Base-by-base conservation (phyloP, 345 rosid genomes). In the Eucalyptus sp. region DNA sequence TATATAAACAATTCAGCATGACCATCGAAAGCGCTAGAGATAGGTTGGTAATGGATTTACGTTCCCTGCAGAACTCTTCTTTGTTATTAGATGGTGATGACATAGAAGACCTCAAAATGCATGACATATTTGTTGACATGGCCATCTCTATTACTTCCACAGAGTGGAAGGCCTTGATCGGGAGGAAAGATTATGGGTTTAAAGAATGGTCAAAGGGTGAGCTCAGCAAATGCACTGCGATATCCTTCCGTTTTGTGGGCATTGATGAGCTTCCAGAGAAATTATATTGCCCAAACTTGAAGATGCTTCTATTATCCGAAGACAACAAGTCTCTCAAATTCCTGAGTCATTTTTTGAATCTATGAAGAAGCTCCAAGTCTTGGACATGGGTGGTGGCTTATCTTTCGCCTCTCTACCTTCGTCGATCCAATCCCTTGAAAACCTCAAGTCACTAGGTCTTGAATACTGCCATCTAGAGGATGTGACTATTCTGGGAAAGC, bases 21-120 rank as follows among this genome's bases (percentile, higher is more conserved):
- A 29, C 71, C 33, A 64, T n/a, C 0, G 18, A n/a, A 13, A 0
- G 0, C 0, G 37, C 71, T 4, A 13, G 33, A 14, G 71, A 64
- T 29, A 14, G 17, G 71, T 64, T 64, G 18, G 0, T 13, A 0
- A 0, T 3, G 37, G 71, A 64, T 64, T 1, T 64, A 2, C 18
- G 0, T 6, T 0, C 0, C 71, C 0, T 64, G 0, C 27, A 0
- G 0, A 0, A 54, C 60, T 54, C 12, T 54, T 54, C 60, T 54
- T 54, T 54, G 60, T 54, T 54, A 1, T 1, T 54, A 8, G 60
- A 2, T 1, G 0, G 60, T 54, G 60, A 54, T 22, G 25, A 54
- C 25, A 2, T 2, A 0, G 5, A 54, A 20, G 1, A 0, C 0
- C 1, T 54, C 2, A 54, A 2, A 7, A 54, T 54, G 60, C 60